These are phyloP conservation scores for Kwoniella botswanensis DNA, from an alignment of 768 basidiomycete genomes.

Conservation along the genomic window DNA sequence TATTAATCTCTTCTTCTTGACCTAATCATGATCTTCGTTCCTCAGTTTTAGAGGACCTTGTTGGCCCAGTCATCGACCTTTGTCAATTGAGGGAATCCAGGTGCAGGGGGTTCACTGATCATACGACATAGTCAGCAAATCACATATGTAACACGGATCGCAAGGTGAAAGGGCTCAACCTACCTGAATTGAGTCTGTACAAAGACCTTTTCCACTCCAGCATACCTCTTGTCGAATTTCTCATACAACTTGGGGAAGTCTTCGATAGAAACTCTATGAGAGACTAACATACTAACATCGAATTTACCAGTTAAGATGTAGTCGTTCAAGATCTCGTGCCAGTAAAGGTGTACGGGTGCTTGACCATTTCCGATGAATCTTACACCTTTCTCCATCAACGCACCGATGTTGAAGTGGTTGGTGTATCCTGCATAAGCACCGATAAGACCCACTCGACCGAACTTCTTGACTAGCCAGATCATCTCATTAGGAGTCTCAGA, in stretches of 20 bases:
- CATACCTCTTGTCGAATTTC: conserved; percentile 67
- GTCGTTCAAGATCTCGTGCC: conserved; percentile 70
- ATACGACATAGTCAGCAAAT: conserved; percentile 2
- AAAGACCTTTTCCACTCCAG: conserved; percentile 73
- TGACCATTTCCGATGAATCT: conserved; percentile 75
- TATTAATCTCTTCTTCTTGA: not conserved
- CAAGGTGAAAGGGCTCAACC: conserved; percentile 9
- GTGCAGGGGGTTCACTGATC: conserved; percentile 59
- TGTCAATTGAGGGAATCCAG: conserved; percentile 64
- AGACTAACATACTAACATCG: conserved; percentile 65
- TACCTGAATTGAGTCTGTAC: conserved; percentile 68
- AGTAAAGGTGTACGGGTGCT: conserved; percentile 74
- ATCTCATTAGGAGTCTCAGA: conserved; percentile 69
- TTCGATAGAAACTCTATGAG: conserved; percentile 62
- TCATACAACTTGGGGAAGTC: conserved; percentile 69
- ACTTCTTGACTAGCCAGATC: conserved; percentile 63
- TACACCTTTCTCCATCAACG: conserved; percentile 77
- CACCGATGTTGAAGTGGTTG: conserved; percentile 67
- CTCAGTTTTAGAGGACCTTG: conserved; percentile 24
- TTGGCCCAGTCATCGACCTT: conserved; percentile 65
- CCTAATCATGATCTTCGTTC: not conserved
- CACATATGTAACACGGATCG: not conserved
- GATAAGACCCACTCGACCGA: conserved; percentile 64
- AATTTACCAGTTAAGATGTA: conserved; percentile 71
- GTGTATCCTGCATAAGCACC: conserved; percentile 72